Evolutionary conservation across 2,329 filamentous ascomycete genomes (phyloP).

Genomic region (Podosphaera xanthii): DNA sequence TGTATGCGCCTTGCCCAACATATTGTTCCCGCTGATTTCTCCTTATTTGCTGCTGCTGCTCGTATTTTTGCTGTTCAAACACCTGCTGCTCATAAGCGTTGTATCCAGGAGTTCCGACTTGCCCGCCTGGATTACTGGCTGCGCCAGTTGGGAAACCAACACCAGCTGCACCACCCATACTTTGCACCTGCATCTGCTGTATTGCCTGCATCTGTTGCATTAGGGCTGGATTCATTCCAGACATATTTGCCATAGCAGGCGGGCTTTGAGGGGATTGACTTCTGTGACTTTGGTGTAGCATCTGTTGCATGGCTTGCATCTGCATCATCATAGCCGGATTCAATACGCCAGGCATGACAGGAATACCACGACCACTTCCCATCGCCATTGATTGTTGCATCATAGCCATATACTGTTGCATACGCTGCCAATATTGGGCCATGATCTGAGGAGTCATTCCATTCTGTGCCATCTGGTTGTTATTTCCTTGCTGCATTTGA

Average conservation of each 20-base stretch:
- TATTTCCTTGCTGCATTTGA: slow-evolving; percentile 14
- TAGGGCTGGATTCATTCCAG: slow-evolving; percentile 22
- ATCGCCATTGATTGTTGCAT: slow-evolving; percentile 89
- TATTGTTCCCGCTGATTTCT: slow-evolving; percentile 14
- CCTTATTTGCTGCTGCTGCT: slow-evolving; percentile 37
- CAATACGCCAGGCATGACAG: slow-evolving; percentile 38
- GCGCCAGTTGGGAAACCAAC: slow-evolving; percentile 15
- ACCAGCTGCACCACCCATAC: slow-evolving; percentile 14
- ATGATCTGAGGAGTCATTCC: slow-evolving; percentile 92
- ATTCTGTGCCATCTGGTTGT: slow-evolving; percentile 20
- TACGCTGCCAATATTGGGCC: slow-evolving; percentile 94
- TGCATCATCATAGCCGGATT: slow-evolving; percentile 60
- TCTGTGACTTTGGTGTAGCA: slow-evolving; percentile 14
- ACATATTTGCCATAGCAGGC: slow-evolving; percentile 14
- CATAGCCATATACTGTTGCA: slow-evolving; percentile 92
- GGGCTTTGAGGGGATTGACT: slow-evolving; percentile 17
- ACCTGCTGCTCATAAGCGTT: slow-evolving; percentile 46
- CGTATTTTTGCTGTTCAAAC: slow-evolving; percentile 61
- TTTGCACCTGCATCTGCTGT: slow-evolving; percentile 25
- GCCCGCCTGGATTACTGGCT: slow-evolving; percentile 21
- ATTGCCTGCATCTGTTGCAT: slow-evolving; percentile 25
- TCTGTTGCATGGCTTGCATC: slow-evolving; percentile 28
- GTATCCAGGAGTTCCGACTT: slow-evolving; percentile 20
- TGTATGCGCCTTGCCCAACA: slow-evolving; percentile 18
- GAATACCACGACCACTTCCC: slow-evolving; percentile 32